Base-by-base conservation (phyloP, 345 rosid genomes). In the Excoecaria agallocha region DNA sequence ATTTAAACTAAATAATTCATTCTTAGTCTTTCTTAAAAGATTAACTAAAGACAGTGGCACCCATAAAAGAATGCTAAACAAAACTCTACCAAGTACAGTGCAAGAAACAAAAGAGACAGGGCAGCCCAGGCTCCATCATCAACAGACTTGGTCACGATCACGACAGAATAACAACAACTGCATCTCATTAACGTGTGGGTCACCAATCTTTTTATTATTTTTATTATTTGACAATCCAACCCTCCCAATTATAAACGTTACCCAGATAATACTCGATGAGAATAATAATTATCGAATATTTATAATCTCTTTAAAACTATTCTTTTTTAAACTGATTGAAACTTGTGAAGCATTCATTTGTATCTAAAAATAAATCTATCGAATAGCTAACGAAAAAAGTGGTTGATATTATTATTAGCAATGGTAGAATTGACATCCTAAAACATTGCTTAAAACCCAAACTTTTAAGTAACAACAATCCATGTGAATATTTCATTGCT, bases 111-210 rank as follows among this genome's bases (percentile, higher is more conserved):
- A 74, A 80, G 35, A 20, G 66, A 56, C 76, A 66, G 49, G 51
- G 79, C 3, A 62, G 45, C 74, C 69, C 19, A 20, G 30, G 24
- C 58, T 43, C 78, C 30, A 60, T 20, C 17, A 68, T 39, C 46
- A 19, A 46, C 74, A 54, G 66, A 20, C 37, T 10, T 30, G 67
- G 73, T 80, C 86, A 83, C 86, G 84, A 52, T 84, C 74, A 69
- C 38, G 37, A 69, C 2, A 37, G 48, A 69, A 41, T 19, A 45
- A 75, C 54, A 45, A 59, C 35, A 38, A 12, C 66, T 64, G 66
- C 69, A n/a, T 5, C 63, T 17, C 11, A 13, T 56, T 71, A 79
- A 35, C 70, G 30, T 54, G 85, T 49, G 66, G 66, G 51, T 72
- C 79, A 39, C 69, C 19, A 45, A 5, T 19, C 51, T 22, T 45